Evolutionary conservation across 805 yeast genomes (phyloP), one percentile per base, ranked within the genome.

Genomic region (Scheffersomyces coipomensis): DNA sequence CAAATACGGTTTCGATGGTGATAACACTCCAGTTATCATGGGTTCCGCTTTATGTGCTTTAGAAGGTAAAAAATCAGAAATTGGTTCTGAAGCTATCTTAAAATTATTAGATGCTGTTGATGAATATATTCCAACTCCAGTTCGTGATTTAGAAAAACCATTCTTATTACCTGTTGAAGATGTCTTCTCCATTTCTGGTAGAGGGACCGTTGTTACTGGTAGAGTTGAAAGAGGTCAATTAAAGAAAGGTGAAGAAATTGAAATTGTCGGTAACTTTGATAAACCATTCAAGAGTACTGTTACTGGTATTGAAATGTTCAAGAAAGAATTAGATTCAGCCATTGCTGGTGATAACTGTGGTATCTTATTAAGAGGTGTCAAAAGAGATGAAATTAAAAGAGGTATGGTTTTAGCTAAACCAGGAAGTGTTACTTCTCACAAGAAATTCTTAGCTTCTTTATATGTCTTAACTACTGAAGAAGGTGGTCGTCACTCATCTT

Each of bases 261-360:
- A 93, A 78, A 83, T 93, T 64, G 97, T 93, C 48, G 99, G 99
- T 62, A 79, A 76, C 79, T 83, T 85, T 72, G 81, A 82, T 55
- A 79, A 80, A 63, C 91, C 95, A 52, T 66, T 87, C 68, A 91
- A 89, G 83, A 82, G 97, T 56, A 88, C 85, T 48, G 97, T 90
- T 49, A 93, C 99, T 42, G 98, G 98, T 73, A 88, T 93, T 62
- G 99, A 93, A 79, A 91, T 90, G 97, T 93, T 93, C 83, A 90
- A 89, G 83, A 93, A 93, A 80, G 98, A 93, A 68, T 83, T 93
- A 60, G 98, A 90, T 73, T 78, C 82, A 58, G 98, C 98, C 52
- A 85, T 85, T 83, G 99, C 97, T 61, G 99, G 99, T 78, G 99
- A 93, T 75, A 93, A 95, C 71, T 95, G 96, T 66, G 99, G 99